phyloP scores from a whole-genome alignment of 768 basidiomycete species.

The Amanita subjunquillea region DNA sequence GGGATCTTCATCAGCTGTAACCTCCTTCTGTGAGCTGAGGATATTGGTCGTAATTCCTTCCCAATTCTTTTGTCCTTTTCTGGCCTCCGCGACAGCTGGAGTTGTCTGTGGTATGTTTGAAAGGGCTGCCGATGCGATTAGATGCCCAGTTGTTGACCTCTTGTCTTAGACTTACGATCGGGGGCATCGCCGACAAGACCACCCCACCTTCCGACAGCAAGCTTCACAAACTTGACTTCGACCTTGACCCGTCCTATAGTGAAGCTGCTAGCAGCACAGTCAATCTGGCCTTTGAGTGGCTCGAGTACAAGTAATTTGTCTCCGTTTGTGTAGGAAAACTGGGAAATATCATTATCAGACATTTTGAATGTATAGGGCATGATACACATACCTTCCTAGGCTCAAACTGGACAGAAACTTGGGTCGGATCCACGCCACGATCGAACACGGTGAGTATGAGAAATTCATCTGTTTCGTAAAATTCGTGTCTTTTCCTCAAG shows the following conservation, averaged over 20 bases:
- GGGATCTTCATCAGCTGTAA: constrained; percentile 63
- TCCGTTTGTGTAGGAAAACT: constrained; percentile 58
- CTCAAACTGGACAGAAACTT: constrained; percentile 54
- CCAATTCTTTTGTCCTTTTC: constrained; percentile 73
- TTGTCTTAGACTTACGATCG: constrained; percentile 44
- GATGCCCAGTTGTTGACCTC: not conserved
- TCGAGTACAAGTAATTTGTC: constrained; percentile 64
- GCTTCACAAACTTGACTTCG: constrained; percentile 73
- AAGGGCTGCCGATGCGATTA: constrained; percentile 14
- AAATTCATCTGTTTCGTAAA: constrained; percentile 77
- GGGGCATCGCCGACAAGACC: constrained; percentile 63
- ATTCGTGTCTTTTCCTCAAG: constrained; percentile 53
- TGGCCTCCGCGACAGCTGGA: constrained; percentile 9
- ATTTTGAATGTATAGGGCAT: not conserved
- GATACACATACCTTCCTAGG: constrained; percentile 42
- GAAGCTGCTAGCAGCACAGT: constrained; percentile 47
- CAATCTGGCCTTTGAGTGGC: constrained; percentile 78
- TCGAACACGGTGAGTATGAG: constrained; percentile 72
- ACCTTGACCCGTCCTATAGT: constrained; percentile 82
- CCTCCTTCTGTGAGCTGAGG: constrained; percentile 59
- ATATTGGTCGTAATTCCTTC: constrained; percentile 68
- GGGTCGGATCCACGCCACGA: constrained; percentile 56
- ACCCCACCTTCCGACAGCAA: constrained; percentile 61
- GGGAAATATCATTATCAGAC: constrained; percentile 4
- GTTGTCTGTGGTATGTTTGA: constrained; percentile 17